These are phyloP conservation scores for Exophiala aquamarina DNA, from an alignment of 2,329 filamentous ascomycete species.

Conservation along the genomic window DNA sequence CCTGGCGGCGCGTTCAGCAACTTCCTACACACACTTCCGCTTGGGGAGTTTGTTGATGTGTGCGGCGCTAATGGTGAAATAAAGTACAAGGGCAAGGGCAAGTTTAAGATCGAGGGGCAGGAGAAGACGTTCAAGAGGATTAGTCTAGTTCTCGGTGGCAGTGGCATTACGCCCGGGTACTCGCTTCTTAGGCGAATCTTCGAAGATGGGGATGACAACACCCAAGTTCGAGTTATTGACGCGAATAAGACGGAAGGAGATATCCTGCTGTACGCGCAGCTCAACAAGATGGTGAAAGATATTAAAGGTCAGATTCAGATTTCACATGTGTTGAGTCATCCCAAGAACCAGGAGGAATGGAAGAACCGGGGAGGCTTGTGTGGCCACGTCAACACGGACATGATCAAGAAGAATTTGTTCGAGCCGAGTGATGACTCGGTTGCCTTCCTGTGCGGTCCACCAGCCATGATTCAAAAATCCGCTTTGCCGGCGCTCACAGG, in stretches of 20 bases:
- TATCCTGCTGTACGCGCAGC: conserved; percentile 45
- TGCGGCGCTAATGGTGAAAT: conserved; percentile 55
- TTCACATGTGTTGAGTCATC: conserved; percentile 49
- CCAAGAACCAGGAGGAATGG: conserved; percentile 42
- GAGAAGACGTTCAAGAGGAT: conserved; percentile 45
- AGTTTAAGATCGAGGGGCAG: conserved; percentile 47
- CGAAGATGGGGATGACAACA: conserved; percentile 41
- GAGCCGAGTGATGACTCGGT: conserved; percentile 36
- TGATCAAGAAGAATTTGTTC: conserved; percentile 45
- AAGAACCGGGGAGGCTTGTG: conserved; percentile 36
- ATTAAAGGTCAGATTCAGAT: conserved; percentile 43
- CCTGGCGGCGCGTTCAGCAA: conserved; percentile 57
- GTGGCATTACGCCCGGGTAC: conserved; percentile 54
- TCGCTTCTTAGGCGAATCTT: conserved; percentile 49
- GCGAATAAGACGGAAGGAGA: conserved; percentile 51
- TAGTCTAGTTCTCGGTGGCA: conserved; percentile 51
- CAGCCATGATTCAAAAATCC: conserved; percentile 53
- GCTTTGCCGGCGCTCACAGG: conserved; percentile 47
- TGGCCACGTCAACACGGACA: conserved; percentile 45
- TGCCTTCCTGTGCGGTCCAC: conserved; percentile 51
- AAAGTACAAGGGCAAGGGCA: conserved; percentile 47
- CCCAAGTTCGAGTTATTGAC: conserved; percentile 45
- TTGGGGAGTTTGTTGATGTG: conserved; percentile 52
- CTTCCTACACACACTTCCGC: conserved; percentile 51
- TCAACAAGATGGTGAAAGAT: conserved; percentile 42